Evolutionary conservation across 306 rosid genomes (phyloP).

Genomic region (Casuarina equisetifolia): DNA sequence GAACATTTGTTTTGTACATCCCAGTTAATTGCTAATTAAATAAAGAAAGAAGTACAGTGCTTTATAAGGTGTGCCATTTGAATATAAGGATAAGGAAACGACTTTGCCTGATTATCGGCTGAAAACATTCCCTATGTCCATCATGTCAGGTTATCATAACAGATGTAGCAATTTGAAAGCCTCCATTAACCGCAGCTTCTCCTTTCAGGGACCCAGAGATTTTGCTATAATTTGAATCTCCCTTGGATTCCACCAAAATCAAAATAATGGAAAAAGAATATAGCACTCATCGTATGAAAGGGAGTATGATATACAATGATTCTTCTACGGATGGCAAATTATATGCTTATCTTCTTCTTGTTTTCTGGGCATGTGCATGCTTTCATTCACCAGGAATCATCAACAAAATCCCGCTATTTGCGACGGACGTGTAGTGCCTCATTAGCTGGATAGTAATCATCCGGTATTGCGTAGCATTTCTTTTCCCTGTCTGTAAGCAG

Average conservation of each 20-base stretch:
- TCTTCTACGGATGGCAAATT: background rate
- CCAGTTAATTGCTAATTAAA: background rate
- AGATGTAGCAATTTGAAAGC: constrained; percentile 8
- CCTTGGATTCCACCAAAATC: constrained; percentile 50
- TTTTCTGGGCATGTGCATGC: background rate
- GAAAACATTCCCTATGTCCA: background rate
- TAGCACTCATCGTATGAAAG: background rate
- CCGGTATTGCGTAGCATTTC: background rate
- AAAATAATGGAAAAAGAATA: constrained; percentile 8
- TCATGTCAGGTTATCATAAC: constrained; percentile 19
- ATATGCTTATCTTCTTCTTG: background rate
- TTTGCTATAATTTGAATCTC: constrained; percentile 32
- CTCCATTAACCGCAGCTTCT: background rate
- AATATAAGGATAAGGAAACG: constrained; percentile 8
- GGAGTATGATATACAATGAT: background rate
- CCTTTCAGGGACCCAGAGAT: constrained; percentile 7
- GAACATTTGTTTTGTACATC: background rate
- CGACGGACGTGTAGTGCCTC: background rate
- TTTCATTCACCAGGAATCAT: background rate
- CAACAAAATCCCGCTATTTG: background rate
- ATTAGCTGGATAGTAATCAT: constrained; percentile 12
- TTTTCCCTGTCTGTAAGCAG: background rate
- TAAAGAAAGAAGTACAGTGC: background rate
- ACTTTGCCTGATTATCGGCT: background rate
- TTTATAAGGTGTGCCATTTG: background rate